Percentiles rank a stretch among this genome's conserved stretches.
Conservation (phyloP, 2,329 filamentous ascomycete genomes). For the Colletotrichum liaoningense region DNA sequence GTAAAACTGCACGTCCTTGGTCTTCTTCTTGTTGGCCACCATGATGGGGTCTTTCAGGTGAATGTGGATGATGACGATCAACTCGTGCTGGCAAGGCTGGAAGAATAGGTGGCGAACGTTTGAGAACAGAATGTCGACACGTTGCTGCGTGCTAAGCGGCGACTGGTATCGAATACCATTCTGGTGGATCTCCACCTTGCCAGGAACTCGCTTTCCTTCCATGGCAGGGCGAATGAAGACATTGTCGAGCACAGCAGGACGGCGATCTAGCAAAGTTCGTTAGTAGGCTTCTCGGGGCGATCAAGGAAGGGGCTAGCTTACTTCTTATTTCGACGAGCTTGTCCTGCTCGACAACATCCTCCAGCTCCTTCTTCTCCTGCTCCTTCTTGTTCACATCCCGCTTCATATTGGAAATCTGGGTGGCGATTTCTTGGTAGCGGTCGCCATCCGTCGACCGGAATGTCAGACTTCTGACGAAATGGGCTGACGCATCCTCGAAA, state of each 20-base stretch:
- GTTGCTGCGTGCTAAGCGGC: constrained; percentile 80
- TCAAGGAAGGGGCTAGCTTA: constrained; percentile 55
- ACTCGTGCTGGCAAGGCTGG: constrained; percentile 94
- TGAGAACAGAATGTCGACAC: constrained; percentile 95
- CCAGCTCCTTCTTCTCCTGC: constrained; percentile 99
- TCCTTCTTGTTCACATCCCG: constrained; percentile 92
- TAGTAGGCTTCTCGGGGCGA: not conserved
- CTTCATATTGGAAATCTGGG: constrained; percentile 95
- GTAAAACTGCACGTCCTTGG: constrained; percentile 98
- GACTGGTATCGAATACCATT: constrained; percentile 98
- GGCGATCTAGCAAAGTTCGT: constrained; percentile 72
- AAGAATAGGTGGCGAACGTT: constrained; percentile 99
- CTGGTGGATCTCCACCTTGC: constrained; percentile 96
- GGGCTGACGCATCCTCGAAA: constrained; percentile 94
- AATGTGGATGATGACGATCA: constrained; percentile 98
- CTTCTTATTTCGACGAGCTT: constrained; percentile 95
- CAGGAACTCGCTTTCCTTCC: constrained; percentile 96
- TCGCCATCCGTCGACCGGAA: constrained; percentile 92
- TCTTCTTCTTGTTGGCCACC: constrained; percentile 97
- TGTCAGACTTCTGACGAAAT: constrained; percentile 95
- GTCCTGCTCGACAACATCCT: constrained; percentile 98
- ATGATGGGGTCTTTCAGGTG: constrained; percentile 98
- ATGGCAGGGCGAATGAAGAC: constrained; percentile 95
- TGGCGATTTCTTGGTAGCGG: constrained; percentile 89
- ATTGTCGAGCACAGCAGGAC: constrained; percentile 89